phyloP scores from a whole-genome alignment of 169 alveolate species.

The Toxoplasma gondii region DNA sequence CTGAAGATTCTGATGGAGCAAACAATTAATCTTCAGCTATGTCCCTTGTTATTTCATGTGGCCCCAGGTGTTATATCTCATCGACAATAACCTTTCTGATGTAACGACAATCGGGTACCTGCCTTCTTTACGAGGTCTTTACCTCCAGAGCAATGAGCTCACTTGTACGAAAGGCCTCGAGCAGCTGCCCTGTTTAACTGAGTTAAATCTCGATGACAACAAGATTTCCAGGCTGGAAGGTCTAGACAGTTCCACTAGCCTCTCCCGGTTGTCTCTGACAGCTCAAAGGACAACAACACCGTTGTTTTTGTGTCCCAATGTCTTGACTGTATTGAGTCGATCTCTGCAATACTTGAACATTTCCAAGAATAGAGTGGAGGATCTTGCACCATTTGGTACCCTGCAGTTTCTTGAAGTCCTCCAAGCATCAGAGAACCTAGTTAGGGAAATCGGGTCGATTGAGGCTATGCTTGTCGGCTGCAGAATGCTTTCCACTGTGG shows the following conservation, averaged over 20 bases:
- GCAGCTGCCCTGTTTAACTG: not conserved
- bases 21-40: too few relatives aligned
- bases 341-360: not conserved
- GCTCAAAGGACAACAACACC: not conserved
- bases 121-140: not conserved
- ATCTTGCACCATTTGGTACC: not conserved
- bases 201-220: constrained; percentile 10
- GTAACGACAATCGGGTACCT: not conserved
- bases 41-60: not conserved
- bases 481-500: not conserved
- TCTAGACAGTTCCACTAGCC: not conserved
- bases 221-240: not conserved
- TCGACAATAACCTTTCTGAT: not conserved
- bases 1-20: too few relatives aligned
- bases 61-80: not conserved
- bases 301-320: not conserved
- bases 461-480: not conserved
- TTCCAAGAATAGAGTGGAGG: constrained; percentile 1
- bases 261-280: not conserved
- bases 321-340: not conserved
- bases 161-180: not conserved
- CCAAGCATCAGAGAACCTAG: not conserved
- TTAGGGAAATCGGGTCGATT: not conserved
- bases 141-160: constrained; percentile 2
- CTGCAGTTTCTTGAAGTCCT: not conserved